These are phyloP conservation scores for Begonia fuchsioides DNA, from an alignment of 306 rosid species.

Conservation along the genomic window DNA sequence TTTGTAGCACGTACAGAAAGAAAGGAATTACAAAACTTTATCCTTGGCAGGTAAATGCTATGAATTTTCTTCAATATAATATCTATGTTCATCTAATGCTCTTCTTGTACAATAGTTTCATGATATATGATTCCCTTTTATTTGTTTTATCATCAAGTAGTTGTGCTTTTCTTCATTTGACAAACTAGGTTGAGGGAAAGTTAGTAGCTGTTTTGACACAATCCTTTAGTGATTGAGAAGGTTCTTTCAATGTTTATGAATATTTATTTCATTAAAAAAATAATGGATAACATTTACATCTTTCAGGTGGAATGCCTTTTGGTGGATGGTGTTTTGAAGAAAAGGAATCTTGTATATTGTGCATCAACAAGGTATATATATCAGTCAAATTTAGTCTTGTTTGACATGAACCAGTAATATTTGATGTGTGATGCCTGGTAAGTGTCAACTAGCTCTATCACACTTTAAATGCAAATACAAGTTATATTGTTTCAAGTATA, in stretches of 20 bases:
- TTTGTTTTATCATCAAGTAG: too few species aligned
- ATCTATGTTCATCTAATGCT: too few species aligned
- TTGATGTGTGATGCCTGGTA: too few species aligned
- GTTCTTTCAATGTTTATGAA: neutral
- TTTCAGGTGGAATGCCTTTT: constrained; percentile 82
- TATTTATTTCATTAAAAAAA: too few species aligned
- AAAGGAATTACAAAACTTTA: constrained; percentile 78
- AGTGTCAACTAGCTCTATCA: too few species aligned
- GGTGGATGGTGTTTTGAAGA: constrained; percentile 81
- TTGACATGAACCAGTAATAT: too few species aligned
- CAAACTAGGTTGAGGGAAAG: neutral
- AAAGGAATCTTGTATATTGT: constrained; percentile 93
- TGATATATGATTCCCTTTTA: neutral
- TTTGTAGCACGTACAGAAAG: constrained; percentile 61
- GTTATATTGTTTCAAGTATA: too few species aligned
- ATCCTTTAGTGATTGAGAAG: neutral
- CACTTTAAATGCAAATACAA: too few species aligned
- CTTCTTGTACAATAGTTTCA: neutral
- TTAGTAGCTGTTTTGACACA: neutral
- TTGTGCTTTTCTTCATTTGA: too few species aligned
- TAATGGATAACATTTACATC: neutral
- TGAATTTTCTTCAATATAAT: too few species aligned
- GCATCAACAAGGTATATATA: constrained; percentile 75
- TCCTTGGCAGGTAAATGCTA: constrained; percentile 65
- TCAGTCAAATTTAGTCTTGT: too few species aligned